Conservation (phyloP, 768 basidiomycete genomes). For the Kwoniella newhampshirensis region DNA sequence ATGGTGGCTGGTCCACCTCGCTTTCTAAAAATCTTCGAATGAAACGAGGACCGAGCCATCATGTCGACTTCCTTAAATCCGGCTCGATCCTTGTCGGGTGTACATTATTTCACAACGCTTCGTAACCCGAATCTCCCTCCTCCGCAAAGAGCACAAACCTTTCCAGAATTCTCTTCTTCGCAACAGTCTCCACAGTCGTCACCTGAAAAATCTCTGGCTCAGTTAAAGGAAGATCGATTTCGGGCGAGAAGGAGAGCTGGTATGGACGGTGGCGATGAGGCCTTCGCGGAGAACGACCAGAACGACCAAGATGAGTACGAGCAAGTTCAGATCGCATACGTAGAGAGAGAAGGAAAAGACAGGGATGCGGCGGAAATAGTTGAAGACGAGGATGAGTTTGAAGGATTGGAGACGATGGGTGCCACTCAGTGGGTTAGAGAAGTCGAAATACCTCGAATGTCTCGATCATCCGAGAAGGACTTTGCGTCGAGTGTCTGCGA, state of each 20-base stretch:
- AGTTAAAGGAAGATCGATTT: too few relatives aligned
- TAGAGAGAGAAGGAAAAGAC: too few relatives aligned
- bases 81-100: too few relatives aligned
- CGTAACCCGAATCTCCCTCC: conserved; percentile 17
- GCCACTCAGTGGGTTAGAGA: conserved; percentile 21
- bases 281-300: not conserved
- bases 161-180: conserved; percentile 3
- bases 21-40: too few relatives aligned
- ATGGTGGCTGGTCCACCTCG: not conserved
- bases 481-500: not conserved
- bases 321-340: too few relatives aligned
- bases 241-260: too few relatives aligned
- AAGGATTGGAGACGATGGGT: conserved; percentile 20
- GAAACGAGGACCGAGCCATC: too few relatives aligned
- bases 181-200: not conserved
- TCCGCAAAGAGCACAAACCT: conserved; percentile 2
- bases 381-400: conserved; percentile 15
- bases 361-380: too few relatives aligned
- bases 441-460: not conserved
- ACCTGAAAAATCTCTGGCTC: too few relatives aligned
- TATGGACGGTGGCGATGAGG: too few relatives aligned
- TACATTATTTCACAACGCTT: not conserved
- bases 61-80: too few relatives aligned
- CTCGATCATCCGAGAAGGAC: not conserved
- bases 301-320: too few relatives aligned